Evolutionary conservation across 441 rosid genomes (phyloP).

Genomic region (Gossypium davidsonii): DNA sequence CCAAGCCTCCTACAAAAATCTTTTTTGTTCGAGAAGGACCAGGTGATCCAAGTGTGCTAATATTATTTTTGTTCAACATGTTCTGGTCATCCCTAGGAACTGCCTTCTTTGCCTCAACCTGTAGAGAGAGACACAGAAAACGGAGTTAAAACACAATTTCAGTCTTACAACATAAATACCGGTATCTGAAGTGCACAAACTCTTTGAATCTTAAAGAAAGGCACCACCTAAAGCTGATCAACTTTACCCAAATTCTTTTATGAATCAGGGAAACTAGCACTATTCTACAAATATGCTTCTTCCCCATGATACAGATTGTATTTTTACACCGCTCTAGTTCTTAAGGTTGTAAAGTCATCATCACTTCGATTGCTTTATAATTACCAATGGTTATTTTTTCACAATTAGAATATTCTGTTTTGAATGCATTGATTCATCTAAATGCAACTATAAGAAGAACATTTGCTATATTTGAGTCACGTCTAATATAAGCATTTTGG

Average conservation of each 20-base stretch:
- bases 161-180: not conserved
- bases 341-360: not conserved
- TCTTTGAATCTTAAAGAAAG: conserved; percentile 2
- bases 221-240: conserved; percentile 1
- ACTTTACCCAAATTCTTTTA: not conserved
- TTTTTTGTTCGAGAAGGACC: conserved; percentile 48
- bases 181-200: not conserved
- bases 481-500: not conserved
- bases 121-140: conserved; percentile 10
- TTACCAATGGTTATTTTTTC: not conserved
- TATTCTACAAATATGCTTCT: not conserved
- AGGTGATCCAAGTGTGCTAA: conserved; percentile 46
- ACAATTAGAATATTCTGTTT: not conserved
- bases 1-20: conserved; percentile 69
- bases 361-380: not conserved
- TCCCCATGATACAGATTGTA: not conserved
- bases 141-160: not conserved
- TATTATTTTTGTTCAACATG: conserved; percentile 38
- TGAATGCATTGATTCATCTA: not conserved
- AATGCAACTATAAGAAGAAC: not conserved
- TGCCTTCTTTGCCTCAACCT: conserved; percentile 84
- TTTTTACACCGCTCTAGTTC: not conserved
- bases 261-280: not conserved
- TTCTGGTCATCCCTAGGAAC: conserved; percentile 67
- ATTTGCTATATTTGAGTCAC: not conserved